phyloP scores from a whole-genome alignment of 257 asterid genomes.

The Petunia axillaris region DNA sequence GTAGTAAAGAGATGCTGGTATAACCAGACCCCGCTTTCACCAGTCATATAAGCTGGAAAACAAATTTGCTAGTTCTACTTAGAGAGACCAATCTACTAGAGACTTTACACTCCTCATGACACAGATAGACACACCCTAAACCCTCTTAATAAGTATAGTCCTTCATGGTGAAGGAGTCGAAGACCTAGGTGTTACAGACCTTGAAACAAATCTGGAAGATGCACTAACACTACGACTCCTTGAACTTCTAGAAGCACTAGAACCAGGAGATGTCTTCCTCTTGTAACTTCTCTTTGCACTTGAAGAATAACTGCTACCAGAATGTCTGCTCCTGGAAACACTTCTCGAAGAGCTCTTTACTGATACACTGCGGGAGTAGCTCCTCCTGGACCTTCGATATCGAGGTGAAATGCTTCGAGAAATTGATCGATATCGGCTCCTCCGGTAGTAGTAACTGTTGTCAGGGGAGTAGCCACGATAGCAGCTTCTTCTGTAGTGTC shows the following conservation, averaged over 20 bases:
- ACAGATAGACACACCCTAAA: neutral
- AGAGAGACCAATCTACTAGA: neutral
- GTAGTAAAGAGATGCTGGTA: neutral
- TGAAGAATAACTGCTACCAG: constrained; percentile 37
- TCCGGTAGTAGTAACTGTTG: constrained; percentile 5
- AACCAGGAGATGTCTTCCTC: constrained; percentile 36
- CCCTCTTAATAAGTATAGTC: neutral
- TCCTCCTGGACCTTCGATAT: constrained; percentile 39
- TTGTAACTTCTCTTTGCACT: constrained; percentile 31
- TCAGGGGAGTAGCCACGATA: constrained; percentile 2
- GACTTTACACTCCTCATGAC: neutral
- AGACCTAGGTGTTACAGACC: constrained; percentile 43
- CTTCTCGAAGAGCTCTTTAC: constrained; percentile 51
- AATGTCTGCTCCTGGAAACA: constrained; percentile 41
- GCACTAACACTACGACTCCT: constrained; percentile 53
- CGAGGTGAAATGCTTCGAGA: constrained; percentile 29
- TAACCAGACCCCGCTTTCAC: neutral
- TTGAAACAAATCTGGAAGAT: constrained; percentile 49
- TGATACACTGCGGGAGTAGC: constrained; percentile 46
- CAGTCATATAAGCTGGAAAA: constrained; percentile 15
- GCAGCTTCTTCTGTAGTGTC: constrained; percentile 19
- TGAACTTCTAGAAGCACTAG: constrained; percentile 53
- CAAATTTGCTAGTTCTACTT: neutral
- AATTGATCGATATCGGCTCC: constrained; percentile 22
- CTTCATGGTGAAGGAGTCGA: constrained; percentile 32